These are phyloP conservation scores for Cryptococcus sp. DNA, from an alignment of 1,284 basidiomycete genomes.

Conservation along the genomic window DNA sequence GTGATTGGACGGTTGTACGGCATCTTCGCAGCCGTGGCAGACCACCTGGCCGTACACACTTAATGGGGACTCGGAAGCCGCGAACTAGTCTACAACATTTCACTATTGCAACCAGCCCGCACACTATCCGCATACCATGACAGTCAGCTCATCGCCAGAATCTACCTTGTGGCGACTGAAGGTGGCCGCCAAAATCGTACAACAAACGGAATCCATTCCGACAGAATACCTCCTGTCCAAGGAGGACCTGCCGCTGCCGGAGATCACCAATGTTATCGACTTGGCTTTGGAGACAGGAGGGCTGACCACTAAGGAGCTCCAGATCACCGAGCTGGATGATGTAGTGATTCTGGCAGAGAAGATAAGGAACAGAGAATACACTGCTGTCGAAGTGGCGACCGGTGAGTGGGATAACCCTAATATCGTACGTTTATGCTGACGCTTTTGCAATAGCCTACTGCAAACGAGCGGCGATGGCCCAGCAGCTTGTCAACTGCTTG, in stretches of 20 bases:
- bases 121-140: too few relatives aligned
- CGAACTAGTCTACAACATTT: too few relatives aligned
- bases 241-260: not conserved
- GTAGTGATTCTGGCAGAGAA: constrained; percentile 20
- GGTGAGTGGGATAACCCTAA: constrained; percentile 4
- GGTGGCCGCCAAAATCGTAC: too few relatives aligned
- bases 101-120: too few relatives aligned
- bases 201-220: not conserved
- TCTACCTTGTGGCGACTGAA: too few relatives aligned
- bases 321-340: constrained; percentile 22
- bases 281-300: not conserved
- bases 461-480: constrained; percentile 30
- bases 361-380: constrained; percentile 19
- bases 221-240: not conserved
- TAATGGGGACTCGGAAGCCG: too few relatives aligned
- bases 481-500: constrained; percentile 62
- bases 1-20: too few relatives aligned
- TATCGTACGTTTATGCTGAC: constrained; percentile 12
- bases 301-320: constrained; percentile 12
- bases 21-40: too few relatives aligned
- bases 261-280: not conserved
- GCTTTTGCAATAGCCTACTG: constrained; percentile 33
- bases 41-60: too few relatives aligned
- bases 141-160: too few relatives aligned
- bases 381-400: not conserved